phyloP scores from a whole-genome alignment of 2,329 filamentous ascomycete species.

The Leptodontidium sp. region DNA sequence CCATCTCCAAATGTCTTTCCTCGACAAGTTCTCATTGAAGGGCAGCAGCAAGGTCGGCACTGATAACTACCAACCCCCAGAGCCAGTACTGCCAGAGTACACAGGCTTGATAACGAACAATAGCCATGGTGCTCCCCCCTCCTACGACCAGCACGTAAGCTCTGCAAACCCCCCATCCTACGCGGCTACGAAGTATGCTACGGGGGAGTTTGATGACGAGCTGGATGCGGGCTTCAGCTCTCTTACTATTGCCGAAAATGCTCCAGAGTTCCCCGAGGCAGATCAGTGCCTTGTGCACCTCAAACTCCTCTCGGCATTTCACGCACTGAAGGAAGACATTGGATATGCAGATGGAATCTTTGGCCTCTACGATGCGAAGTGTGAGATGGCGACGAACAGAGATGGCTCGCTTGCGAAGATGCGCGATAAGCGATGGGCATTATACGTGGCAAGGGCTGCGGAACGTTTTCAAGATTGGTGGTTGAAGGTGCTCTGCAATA shows the following conservation, averaged over 20 bases:
- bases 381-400: slow-evolving; percentile 48
- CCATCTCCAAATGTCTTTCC: slow-evolving; percentile 30
- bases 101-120: slow-evolving; percentile 7
- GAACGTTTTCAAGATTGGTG: slow-evolving; percentile 76
- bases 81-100: slow-evolving; percentile 12
- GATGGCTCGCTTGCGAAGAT: slow-evolving; percentile 59
- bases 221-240: slow-evolving; percentile 49
- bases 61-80: slow-evolving; percentile 18
- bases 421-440: slow-evolving; percentile 76
- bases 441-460: slow-evolving; percentile 73
- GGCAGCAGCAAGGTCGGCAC: slow-evolving; percentile 27
- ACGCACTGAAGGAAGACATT: slow-evolving; percentile 71
- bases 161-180: slow-evolving; percentile 35
- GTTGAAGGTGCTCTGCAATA: slow-evolving; percentile 47
- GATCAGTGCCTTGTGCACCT: slow-evolving; percentile 76
- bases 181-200: slow-evolving; percentile 27
- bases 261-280: slow-evolving; percentile 50
- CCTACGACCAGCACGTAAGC: slow-evolving; percentile 5
- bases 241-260: slow-evolving; percentile 47
- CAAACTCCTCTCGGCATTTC: slow-evolving; percentile 74
- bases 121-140: slow-evolving; percentile 18
- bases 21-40: slow-evolving; percentile 30
- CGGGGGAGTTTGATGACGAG: slow-evolving; percentile 30
- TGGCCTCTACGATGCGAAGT: slow-evolving; percentile 60
- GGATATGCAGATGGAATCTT: slow-evolving; percentile 74